Evolutionary conservation across 2,329 filamentous ascomycete genomes (phyloP), one percentile per base, ranked within the genome.

Genomic region (Fonsecaea nubica): DNA sequence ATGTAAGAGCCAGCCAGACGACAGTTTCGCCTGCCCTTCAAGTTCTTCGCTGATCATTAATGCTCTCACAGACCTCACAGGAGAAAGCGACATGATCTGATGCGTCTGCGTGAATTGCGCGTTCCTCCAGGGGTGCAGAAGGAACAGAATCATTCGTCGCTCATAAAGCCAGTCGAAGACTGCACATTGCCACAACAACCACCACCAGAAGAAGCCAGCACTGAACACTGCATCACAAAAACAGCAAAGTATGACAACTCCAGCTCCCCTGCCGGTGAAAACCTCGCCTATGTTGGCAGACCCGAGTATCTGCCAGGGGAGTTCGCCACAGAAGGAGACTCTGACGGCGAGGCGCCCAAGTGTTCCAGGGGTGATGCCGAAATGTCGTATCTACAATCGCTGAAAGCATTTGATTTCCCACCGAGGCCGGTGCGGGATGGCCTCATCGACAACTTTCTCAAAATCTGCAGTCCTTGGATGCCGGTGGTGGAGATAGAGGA

Each of bases 391-490:
- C 30, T 55, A 55, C 52, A 55, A 18, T 55, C 52, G 52, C n/a
- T 55, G 12, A 63, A 63, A 32, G 65, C 65, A 30, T 64, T 67
- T 52, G 65, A 67, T 35, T 53, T 67, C 38, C 65, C 65, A 35
- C 62, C 63, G 40, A 21, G 63, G 33, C 60, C 65, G 32, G 50
- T 67, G 13, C 61, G 61, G 35, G 40, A 60, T 12, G 63, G 65
- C 45, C 54, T 67, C 3, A 38, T 67, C 48, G 65, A 67, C 32
- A 74, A 70, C 1, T 77, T 76, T 61, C 74, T 77, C 71, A 71
- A 75, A 52, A 66, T 71, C 36, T 76, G 75, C 48, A 70, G 72
- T 7, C 75, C 75, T 4, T 76, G 75, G 75, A 76, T 76, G 75
- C 75, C 75, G 1, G 74, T 77, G 21, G 70, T 77, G 4, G 73